Evolutionary conservation across 1,284 basidiomycete genomes (phyloP).

Genomic region (Tilletia horrida): DNA sequence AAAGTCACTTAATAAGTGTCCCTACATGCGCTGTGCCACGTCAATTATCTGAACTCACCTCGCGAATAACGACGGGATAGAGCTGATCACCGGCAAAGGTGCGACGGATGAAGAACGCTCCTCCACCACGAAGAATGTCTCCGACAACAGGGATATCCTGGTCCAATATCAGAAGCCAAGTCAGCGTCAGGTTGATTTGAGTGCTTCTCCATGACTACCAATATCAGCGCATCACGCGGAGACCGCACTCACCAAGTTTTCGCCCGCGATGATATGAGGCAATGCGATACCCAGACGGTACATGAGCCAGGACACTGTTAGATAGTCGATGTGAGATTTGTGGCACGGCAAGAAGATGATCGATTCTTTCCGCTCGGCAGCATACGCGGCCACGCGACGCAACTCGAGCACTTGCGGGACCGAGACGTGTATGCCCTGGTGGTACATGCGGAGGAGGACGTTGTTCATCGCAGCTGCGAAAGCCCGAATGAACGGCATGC

Average conservation of each 20-base stretch:
- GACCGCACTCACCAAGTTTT: slow-evolving; percentile 29
- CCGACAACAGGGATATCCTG: slow-evolving; percentile 52
- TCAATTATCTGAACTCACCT: slow-evolving; percentile 20
- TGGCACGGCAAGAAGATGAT: slow-evolving; percentile 56
- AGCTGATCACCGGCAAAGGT: slow-evolving; percentile 54
- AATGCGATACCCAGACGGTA: slow-evolving; percentile 54
- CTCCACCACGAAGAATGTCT: slow-evolving; percentile 51
- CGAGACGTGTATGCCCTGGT: slow-evolving; percentile 51
- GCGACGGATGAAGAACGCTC: slow-evolving; percentile 56
- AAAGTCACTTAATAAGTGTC: no score
- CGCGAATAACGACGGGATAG: slow-evolving; percentile 54
- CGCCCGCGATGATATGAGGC: slow-evolving; percentile 56
- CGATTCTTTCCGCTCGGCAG: slow-evolving; percentile 51
- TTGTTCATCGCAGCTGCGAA: slow-evolving; percentile 53
- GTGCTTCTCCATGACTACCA: no score
- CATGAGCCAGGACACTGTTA: slow-evolving; percentile 47
- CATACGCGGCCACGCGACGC: slow-evolving; percentile 47
- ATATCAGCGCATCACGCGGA: not conserved
- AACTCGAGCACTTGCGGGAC: slow-evolving; percentile 48
- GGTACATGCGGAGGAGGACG: slow-evolving; percentile 54
- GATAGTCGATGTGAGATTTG: slow-evolving; percentile 55
- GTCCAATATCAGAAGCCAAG: slow-evolving; percentile 39
- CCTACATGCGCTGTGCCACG: no score
- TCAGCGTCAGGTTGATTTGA: not conserved
- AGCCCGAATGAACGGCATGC: slow-evolving; percentile 34